Base-by-base conservation (phyloP, 176 grass and related monocot species). In the Dendrocalamus sinicus region DNA sequence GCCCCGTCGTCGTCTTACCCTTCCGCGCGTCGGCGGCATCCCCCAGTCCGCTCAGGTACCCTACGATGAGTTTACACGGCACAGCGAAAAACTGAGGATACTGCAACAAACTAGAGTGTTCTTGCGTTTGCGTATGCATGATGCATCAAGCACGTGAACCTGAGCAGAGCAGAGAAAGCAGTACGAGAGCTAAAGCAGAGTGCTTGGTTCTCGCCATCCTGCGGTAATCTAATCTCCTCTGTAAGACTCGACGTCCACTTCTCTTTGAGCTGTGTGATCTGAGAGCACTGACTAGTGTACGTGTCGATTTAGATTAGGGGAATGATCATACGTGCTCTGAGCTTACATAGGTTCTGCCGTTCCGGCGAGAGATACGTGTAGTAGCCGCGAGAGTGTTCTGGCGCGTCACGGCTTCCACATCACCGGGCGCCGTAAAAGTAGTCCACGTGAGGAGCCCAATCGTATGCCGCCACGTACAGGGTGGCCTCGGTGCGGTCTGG, bases 361-460 rank as follows among this genome's bases (percentile, higher is more conserved):
- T 83, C 64, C 63, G 40, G 54, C 35, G 23, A 22, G 77, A 64
- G n/a, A 16, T 8, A 8, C 2, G 14, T 68, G 70, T 76, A 66
- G 72, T 46, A 77, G 72, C 39, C 86, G 73, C 86, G 41, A 72
- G 71, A 88, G 78, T 68, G 79, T 88, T 88, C 72, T 59, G 72
- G 72, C 79, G 16, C 79, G 72, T 77, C 41, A 7, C 7, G 41
- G 7, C 41, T 8, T 43, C 41, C 41, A 43, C 41, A 43, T 43
- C 41, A 43, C 41, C 41, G 1, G 41, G 41, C 41, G 8, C 43
- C 43, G 43, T 44, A 44, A 44, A 44, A 9, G 43, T 9, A 44
- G 72, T 61, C 50, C 86, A 83, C 72, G 86, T 70, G 52, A 23
- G 63, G 62, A 1, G 15, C 0, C 86, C 80, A 83, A 70, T 88